Base-by-base conservation (phyloP, 805 yeast genomes). In the Clavispora asparagi region DNA sequence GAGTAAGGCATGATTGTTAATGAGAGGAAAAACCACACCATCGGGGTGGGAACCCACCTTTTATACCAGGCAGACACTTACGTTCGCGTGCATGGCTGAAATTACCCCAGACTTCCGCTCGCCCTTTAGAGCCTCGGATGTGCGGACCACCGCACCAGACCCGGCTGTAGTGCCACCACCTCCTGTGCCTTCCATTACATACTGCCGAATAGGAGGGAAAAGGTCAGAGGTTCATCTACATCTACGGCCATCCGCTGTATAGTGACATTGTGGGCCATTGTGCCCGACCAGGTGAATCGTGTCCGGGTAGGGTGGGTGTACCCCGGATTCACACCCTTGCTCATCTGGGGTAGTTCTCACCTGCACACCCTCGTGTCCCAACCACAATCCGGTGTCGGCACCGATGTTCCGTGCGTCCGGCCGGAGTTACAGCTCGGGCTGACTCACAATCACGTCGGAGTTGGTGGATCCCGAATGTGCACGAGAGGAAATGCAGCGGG, bases 1-100 rank as follows among this genome's bases (percentile, higher is more conserved):
- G 85, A 70, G 75, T 79, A 82, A 52, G 78, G 78, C 76, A 71
- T 72, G 14, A 14, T 29, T 14, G 36, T 23, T 39, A 10, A 13
- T 33, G 28, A 14, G 13, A 31, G 14, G 13, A 31, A 27, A 28
- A 13, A 28, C 7, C 16, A 23, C 7, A 1, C 9, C 10, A 19
- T 5, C 23, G 7, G 30, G 43, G 41, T 1, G 40, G 30, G n/a
- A 7, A 1, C 17, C 14, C 36, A n/a, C 36, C 28, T 29, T 28
- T 17, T 40, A 29, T 29, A 40, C 3, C 6, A 7, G 14, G 33
- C 16, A n/a, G 7, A 5, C 7, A 9, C 23, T 14, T 16, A 19
- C 42, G 9, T 17, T 29, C 25, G 35, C 27, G 42, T 40, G 42
- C 42, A 40, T 29, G 28, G 38, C 40, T 45, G 44, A 43, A 39